These are phyloP conservation scores for Maudiozyma turicensis DNA, from an alignment of 805 yeast species.

Conservation along the genomic window DNA sequence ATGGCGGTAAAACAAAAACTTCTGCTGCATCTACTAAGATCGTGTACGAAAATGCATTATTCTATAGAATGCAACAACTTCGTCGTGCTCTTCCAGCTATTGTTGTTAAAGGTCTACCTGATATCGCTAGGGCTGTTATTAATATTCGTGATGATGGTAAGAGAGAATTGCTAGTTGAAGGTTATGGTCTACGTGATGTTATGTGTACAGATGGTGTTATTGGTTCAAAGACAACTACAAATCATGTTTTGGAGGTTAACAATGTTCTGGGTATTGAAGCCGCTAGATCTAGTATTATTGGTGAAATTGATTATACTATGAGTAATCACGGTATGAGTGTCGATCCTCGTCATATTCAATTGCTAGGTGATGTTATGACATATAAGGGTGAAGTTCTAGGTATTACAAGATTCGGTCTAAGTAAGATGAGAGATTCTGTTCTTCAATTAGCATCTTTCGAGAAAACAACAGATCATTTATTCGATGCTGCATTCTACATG, in stretches of 20 bases:
- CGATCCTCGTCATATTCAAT: constrained; percentile 97
- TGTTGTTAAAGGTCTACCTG: constrained; percentile 87
- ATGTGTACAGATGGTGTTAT: constrained; percentile 97
- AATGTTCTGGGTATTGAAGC: constrained; percentile 96
- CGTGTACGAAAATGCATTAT: constrained; percentile 43
- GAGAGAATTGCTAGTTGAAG: constrained; percentile 91
- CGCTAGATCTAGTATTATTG: constrained; percentile 84
- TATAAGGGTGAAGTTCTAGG: constrained; percentile 97
- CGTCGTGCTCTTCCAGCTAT: constrained; percentile 78
- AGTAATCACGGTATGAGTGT: constrained; percentile 99
- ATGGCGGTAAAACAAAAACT: constrained; percentile 34
- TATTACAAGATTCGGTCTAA: constrained; percentile 93
- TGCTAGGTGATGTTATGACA: constrained; percentile 97
- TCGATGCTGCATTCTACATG: constrained; percentile 97
- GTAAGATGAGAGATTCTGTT: constrained; percentile 97
- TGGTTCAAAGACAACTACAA: constrained; percentile 78
- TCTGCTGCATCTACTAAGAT: constrained; percentile 34
- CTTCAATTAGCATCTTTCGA: constrained; percentile 95
- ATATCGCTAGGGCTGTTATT: constrained; percentile 91
- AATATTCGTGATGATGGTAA: constrained; percentile 79
- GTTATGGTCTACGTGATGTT: constrained; percentile 90
- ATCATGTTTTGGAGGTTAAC: constrained; percentile 84
- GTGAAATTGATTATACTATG: constrained; percentile 96
- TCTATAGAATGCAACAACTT: constrained; percentile 81
- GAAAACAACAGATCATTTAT: constrained; percentile 95